Percentiles rank a stretch among this genome's conserved stretches.
phyloP scores from a whole-genome alignment of 2,329 filamentous ascomycete species.

The Ophiognomonia clavigignenti-juglandacearum region DNA sequence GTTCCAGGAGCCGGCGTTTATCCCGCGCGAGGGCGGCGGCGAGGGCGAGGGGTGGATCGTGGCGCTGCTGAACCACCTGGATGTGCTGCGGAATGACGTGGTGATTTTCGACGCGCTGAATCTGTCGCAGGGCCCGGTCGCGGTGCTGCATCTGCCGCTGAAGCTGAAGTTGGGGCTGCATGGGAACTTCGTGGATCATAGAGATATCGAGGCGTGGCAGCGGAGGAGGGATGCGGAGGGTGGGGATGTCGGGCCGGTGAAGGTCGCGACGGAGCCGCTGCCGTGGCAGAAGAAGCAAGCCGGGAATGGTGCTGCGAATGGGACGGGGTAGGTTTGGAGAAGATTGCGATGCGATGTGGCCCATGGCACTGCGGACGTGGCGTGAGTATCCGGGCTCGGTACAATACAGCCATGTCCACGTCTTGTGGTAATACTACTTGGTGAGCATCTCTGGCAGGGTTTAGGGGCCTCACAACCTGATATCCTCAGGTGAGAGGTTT shows the following conservation, averaged over 20 bases:
- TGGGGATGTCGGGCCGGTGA: slow-evolving; percentile 34
- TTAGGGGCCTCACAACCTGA: no score
- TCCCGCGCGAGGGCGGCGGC: slow-evolving; percentile 34
- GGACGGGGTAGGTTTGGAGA: not conserved
- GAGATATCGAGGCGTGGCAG: slow-evolving; percentile 39
- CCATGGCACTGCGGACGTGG: no score
- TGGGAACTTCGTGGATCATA: slow-evolving; percentile 37
- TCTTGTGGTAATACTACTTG: no score
- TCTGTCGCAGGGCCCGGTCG: slow-evolving; percentile 32
- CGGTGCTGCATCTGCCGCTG: slow-evolving; percentile 35
- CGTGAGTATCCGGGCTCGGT: no score
- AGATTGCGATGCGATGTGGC: no score
- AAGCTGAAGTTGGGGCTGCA: slow-evolving; percentile 37
- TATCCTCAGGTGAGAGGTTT: no score
- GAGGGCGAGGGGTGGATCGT: slow-evolving; percentile 49
- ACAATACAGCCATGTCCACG: no score
- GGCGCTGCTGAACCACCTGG: slow-evolving; percentile 40
- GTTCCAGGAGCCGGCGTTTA: slow-evolving; percentile 50
- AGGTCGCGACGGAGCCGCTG: slow-evolving; percentile 30
- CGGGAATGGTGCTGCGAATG: slow-evolving; percentile 8
- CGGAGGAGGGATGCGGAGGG: slow-evolving; percentile 24
- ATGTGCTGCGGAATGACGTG: slow-evolving; percentile 38
- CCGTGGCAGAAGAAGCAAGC: slow-evolving; percentile 30
- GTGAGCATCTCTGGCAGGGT: no score
- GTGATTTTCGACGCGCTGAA: slow-evolving; percentile 38